These are phyloP conservation scores for Exophiala viscosa DNA, from an alignment of 2,329 filamentous ascomycete species.

Conservation along the genomic window DNA sequence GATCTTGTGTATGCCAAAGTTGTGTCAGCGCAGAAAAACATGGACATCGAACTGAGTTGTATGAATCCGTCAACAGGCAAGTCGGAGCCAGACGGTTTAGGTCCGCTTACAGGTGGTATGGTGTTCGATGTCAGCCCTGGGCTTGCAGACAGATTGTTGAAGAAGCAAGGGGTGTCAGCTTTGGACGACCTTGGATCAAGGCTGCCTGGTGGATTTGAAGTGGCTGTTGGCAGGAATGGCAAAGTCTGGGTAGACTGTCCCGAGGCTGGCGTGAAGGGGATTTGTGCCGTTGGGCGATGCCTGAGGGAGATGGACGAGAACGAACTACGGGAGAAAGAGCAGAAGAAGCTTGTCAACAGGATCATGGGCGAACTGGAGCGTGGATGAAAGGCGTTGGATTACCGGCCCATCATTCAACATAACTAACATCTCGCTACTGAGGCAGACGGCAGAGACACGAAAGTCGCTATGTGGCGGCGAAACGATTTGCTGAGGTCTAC, in stretches of 20 bases:
- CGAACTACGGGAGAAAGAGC: constrained; percentile 39
- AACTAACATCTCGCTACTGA: neutral
- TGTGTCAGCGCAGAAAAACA: constrained; percentile 70
- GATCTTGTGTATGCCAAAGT: constrained; percentile 88
- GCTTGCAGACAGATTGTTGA: constrained; percentile 75
- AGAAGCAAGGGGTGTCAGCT: constrained; percentile 63
- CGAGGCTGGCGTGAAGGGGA: constrained; percentile 62
- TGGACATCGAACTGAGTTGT: constrained; percentile 88
- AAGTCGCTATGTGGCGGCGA: no score
- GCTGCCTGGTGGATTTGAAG: constrained; percentile 72
- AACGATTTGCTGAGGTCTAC: no score
- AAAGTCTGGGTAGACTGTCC: constrained; percentile 82
- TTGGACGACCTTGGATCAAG: constrained; percentile 79
- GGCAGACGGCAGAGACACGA: neutral
- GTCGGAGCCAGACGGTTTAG: constrained; percentile 79
- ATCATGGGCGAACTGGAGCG: constrained; percentile 40
- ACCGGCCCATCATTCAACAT: neutral
- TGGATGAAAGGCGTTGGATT: constrained; percentile 13
- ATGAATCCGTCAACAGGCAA: constrained; percentile 83
- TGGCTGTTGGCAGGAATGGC: constrained; percentile 89
- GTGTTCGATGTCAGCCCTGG: constrained; percentile 74
- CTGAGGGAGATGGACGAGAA: constrained; percentile 67
- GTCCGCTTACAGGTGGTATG: constrained; percentile 80
- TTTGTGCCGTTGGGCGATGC: constrained; percentile 74
- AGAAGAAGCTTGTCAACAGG: constrained; percentile 45